Conservation (phyloP, 2,329 filamentous ascomycete genomes). For the Cladosporium sp. region DNA sequence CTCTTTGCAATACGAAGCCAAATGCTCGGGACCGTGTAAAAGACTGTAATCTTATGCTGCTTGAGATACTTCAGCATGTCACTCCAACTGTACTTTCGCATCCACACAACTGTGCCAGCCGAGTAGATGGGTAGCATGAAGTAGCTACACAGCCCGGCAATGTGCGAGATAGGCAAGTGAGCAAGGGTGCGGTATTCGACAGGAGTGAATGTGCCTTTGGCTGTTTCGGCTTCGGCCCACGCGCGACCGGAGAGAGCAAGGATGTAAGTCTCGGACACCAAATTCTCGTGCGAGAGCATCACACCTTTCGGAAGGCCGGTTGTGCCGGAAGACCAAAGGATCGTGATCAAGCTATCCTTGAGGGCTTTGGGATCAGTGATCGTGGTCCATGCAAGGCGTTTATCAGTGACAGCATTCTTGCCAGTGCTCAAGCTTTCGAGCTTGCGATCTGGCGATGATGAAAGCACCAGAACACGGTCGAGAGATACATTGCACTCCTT, state of each 20-base stretch:
- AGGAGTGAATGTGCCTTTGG: slow-evolving; percentile 24
- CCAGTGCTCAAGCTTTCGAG: slow-evolving; percentile 33
- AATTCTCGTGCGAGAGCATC: slow-evolving; percentile 76
- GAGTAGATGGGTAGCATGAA: slow-evolving; percentile 34
- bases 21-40: slow-evolving; percentile 38
- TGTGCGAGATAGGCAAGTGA: slow-evolving; percentile 87
- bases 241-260: slow-evolving; percentile 21
- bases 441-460: slow-evolving; percentile 35
- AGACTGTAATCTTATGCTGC: slow-evolving; percentile 35
- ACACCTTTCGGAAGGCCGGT: slow-evolving; percentile 84
- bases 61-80: slow-evolving; percentile 33
- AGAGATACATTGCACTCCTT: slow-evolving; percentile 44
- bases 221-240: slow-evolving; percentile 21
- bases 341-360: slow-evolving; percentile 40
- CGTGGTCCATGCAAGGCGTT: slow-evolving; percentile 48
- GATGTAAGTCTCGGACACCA: slow-evolving; percentile 62
- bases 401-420: slow-evolving; percentile 29
- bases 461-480: slow-evolving; percentile 49
- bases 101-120: slow-evolving; percentile 34
- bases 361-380: slow-evolving; percentile 50
- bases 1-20: slow-evolving; percentile 37
- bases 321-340: slow-evolving; percentile 47
- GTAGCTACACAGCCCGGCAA: slow-evolving; percentile 59
- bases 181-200: slow-evolving; percentile 39
- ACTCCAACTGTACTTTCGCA: slow-evolving; percentile 36